phyloP scores from a whole-genome alignment of 2,329 filamentous ascomycete genomes.

The Penicillium olsonii region DNA sequence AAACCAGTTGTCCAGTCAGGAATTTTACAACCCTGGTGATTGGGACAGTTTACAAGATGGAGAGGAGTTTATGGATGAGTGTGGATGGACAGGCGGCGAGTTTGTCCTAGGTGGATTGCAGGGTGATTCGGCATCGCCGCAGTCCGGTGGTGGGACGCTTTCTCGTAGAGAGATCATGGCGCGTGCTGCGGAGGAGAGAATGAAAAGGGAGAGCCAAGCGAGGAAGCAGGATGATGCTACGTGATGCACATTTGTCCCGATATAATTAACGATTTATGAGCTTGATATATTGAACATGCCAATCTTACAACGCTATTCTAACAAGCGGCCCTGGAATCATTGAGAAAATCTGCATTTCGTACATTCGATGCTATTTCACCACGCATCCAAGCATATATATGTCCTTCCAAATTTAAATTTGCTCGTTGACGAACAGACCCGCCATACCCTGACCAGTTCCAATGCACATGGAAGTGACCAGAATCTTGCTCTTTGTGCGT shows the following conservation, averaged over 20 bases:
- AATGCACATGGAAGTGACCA: conserved; percentile 89
- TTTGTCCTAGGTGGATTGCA: conserved; percentile 67
- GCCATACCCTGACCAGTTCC: conserved; percentile 69
- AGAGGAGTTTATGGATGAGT: conserved; percentile 64
- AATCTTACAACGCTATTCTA: neutral
- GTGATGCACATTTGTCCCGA: conserved; percentile 5
- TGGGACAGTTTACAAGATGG: conserved; percentile 52
- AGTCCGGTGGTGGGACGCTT: conserved; percentile 39
- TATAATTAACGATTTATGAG: conserved; percentile 8
- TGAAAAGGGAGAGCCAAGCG: conserved; percentile 53
- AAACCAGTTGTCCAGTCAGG: conserved; percentile 59
- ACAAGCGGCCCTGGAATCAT: neutral
- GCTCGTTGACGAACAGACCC: conserved; percentile 66
- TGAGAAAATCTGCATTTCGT: neutral
- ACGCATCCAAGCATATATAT: neutral
- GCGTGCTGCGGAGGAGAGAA: conserved; percentile 69
- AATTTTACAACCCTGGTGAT: conserved; percentile 62
- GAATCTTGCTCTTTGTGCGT: conserved; percentile 82
- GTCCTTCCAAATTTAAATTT: conserved; percentile 36
- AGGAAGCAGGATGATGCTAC: conserved; percentile 28
- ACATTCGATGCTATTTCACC: neutral
- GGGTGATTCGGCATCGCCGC: conserved; percentile 40
- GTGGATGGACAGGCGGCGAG: conserved; percentile 76
- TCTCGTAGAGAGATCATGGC: conserved; percentile 74
- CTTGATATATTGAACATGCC: neutral